Evolutionary conservation across 2,329 filamentous ascomycete genomes (phyloP).

Genomic region (Aspergillus calidoustus): DNA sequence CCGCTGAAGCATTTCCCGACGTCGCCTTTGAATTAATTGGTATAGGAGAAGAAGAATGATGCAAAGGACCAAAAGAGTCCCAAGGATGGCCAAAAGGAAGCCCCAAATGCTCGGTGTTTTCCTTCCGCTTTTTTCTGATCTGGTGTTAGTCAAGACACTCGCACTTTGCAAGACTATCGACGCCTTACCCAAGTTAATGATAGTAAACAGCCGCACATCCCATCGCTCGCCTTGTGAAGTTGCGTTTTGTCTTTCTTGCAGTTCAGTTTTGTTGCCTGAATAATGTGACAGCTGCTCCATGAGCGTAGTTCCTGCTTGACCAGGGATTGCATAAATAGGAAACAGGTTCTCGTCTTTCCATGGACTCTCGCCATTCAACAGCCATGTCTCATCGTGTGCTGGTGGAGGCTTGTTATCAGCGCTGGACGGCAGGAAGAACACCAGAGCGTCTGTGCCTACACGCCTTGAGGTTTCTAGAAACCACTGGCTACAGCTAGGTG

Average conservation of each 20-base stretch:
- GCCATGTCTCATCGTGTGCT: constrained; percentile 69
- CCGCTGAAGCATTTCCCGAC: constrained; percentile 68
- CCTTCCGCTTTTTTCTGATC: constrained; percentile 29
- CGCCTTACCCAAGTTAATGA: constrained; percentile 51
- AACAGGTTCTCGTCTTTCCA: constrained; percentile 76
- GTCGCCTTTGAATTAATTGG: constrained; percentile 76
- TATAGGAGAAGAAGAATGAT: constrained; percentile 67
- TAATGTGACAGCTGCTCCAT: constrained; percentile 75
- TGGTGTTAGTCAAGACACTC: constrained; percentile 1
- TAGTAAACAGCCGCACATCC: constrained; percentile 52
- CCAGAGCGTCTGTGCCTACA: constrained; percentile 63
- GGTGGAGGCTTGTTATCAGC: constrained; percentile 65
- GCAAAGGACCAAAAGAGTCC: constrained; percentile 76
- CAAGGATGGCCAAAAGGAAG: constrained; percentile 75
- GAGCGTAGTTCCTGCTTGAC: constrained; percentile 67
- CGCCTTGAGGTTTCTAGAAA: constrained; percentile 69
- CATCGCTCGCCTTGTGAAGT: constrained; percentile 4
- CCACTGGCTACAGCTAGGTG: constrained; percentile 69
- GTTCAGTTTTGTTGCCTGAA: constrained; percentile 68
- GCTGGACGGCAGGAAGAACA: constrained; percentile 59
- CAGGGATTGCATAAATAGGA: constrained; percentile 82
- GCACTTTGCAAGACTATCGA: neutral
- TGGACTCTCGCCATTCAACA: constrained; percentile 67
- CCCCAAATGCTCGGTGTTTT: constrained; percentile 77
- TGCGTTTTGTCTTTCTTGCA: neutral